Evolutionary conservation across 805 yeast genomes (phyloP).

Genomic region (Teunomyces tritomae): DNA sequence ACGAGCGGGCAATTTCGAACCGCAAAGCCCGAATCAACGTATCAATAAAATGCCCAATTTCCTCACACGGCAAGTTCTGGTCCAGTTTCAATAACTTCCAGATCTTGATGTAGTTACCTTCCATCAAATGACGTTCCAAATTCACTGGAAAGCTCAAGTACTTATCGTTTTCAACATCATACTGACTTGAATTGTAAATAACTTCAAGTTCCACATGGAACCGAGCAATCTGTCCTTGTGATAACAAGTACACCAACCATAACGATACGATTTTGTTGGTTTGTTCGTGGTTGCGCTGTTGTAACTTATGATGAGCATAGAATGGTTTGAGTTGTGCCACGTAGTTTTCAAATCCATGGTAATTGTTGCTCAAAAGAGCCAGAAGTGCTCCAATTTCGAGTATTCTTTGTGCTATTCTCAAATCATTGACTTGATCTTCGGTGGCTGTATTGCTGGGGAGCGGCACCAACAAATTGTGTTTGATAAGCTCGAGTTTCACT

Average conservation of each 20-base stretch:
- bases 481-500: constrained; percentile 75
- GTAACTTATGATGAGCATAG: constrained; percentile 46
- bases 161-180: constrained; percentile 61
- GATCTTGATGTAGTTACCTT: constrained; percentile 92
- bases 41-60: constrained; percentile 74
- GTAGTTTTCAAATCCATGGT: constrained; percentile 66
- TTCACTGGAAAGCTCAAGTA: constrained; percentile 81
- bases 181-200: constrained; percentile 50
- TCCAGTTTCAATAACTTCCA: constrained; percentile 69
- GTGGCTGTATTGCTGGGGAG: constrained; percentile 29
- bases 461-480: constrained; percentile 76
- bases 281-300: constrained; percentile 33
- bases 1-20: constrained; percentile 78
- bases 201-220: constrained; percentile 89
- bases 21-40: constrained; percentile 78
- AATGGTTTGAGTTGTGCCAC: constrained; percentile 76
- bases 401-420: constrained; percentile 74
- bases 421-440: constrained; percentile 54
- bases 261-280: constrained; percentile 68
- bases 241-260: constrained; percentile 69
- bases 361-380: constrained; percentile 61
- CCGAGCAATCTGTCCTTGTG: constrained; percentile 80
- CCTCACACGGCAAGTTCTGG: constrained; percentile 60
- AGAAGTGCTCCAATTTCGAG: constrained; percentile 86
- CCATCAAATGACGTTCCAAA: constrained; percentile 91